These are phyloP conservation scores for Yarrowia sp. DNA, from an alignment of 805 yeast species.

Conservation along the genomic window DNA sequence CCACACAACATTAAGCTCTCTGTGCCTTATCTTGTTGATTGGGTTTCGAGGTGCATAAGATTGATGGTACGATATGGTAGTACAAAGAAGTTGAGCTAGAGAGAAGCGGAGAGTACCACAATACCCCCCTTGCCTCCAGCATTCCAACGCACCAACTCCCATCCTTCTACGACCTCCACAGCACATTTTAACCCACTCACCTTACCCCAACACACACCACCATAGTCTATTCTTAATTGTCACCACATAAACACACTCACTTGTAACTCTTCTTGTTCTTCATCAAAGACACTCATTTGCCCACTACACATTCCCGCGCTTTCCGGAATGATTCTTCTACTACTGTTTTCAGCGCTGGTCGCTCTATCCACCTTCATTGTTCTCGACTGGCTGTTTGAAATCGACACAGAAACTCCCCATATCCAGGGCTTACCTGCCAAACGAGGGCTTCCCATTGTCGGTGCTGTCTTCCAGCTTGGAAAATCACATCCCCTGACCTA, in stretches of 20 bases:
- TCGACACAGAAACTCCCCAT: slow-evolving; percentile 41
- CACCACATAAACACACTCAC: neutral
- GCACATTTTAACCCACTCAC: neutral
- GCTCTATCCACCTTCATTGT: slow-evolving; percentile 10
- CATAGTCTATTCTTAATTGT: no score
- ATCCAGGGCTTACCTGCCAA: slow-evolving; percentile 53
- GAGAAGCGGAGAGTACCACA: no score
- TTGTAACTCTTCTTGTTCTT: neutral
- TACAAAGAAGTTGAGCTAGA: no score
- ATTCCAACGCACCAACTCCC: neutral
- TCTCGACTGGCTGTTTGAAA: slow-evolving; percentile 40
- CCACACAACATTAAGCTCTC: neutral
- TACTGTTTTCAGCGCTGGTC: neutral
- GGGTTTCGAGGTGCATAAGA: neutral
- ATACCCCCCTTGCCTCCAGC: no score
- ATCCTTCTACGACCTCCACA: neutral
- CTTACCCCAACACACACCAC: neutral
- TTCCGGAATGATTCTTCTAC: slow-evolving; percentile 21
- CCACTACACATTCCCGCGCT: neutral
- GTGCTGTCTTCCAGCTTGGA: slow-evolving; percentile 56
- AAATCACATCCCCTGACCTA: slow-evolving; percentile 60
- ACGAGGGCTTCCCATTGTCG: slow-evolving; percentile 60
- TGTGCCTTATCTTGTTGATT: slow-evolving; percentile 10
- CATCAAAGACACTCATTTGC: neutral
- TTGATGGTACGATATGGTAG: neutral